A percentile compares a stretch with the other conserved stretches of the same genome.
phyloP scores from a whole-genome alignment of 148 eudicot genomes.

The Beta vulgaris region DNA sequence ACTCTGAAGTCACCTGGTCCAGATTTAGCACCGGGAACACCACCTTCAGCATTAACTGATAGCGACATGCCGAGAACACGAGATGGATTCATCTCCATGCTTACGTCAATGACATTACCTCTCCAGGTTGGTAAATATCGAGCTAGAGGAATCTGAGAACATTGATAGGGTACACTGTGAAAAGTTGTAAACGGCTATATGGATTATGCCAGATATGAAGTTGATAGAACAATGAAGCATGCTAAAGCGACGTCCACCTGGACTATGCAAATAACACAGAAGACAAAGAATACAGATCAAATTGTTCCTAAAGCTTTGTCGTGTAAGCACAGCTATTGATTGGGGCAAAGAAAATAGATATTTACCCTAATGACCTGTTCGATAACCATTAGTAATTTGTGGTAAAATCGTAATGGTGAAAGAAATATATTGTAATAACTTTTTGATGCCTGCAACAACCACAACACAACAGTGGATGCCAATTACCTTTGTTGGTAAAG shows the following conservation, averaged over 20 bases:
- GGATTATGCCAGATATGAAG: background rate
- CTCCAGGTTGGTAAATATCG: conserved; percentile 97
- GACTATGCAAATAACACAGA: background rate
- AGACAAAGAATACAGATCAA: background rate
- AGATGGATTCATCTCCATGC: conserved; percentile 87
- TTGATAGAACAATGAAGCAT: background rate
- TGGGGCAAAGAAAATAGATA: background rate
- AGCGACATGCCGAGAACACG: conserved; percentile 90
- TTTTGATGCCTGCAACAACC: background rate
- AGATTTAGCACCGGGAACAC: conserved; percentile 73
- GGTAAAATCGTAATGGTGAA: no score
- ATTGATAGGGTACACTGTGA: background rate
- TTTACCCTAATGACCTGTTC: background rate
- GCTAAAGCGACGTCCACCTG: background rate
- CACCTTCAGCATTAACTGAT: conserved; percentile 89
- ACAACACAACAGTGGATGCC: background rate
- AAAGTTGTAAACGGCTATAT: background rate
- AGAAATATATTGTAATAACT: no score
- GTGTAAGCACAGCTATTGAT: background rate
- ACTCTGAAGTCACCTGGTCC: conserved; percentile 87
- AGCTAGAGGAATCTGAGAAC: conserved; percentile 73
- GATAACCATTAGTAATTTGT: no score
- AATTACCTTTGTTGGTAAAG: no score
- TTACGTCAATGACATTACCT: conserved; percentile 83
- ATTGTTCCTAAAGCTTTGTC: background rate